Evolutionary conservation across 148 eudicot genomes (phyloP).

Genomic region (Amaranthus cruentus): DNA sequence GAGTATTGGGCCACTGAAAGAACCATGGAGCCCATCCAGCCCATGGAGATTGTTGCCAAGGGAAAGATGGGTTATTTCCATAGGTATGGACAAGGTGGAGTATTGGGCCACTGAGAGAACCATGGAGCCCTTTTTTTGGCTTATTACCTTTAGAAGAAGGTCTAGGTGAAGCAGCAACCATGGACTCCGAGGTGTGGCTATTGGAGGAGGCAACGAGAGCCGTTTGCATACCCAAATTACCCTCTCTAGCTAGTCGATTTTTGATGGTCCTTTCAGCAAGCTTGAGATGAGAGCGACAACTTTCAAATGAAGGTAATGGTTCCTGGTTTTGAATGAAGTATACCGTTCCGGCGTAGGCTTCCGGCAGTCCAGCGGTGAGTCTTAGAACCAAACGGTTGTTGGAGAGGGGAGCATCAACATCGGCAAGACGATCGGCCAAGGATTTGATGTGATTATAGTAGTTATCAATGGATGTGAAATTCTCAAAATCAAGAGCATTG

Average conservation of each 20-base stretch:
- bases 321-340: neutral
- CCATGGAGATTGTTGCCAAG: neutral
- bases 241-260: neutral
- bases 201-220: neutral
- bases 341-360: constrained; percentile 4
- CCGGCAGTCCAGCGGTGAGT: constrained; percentile 3
- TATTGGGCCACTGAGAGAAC: neutral
- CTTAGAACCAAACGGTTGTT: neutral
- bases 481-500: neutral
- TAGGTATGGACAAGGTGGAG: too few relatives aligned
- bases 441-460: constrained; percentile 10
- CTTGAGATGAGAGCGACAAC: too few relatives aligned
- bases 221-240: neutral
- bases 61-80: neutral
- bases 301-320: constrained; percentile 1
- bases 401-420: constrained; percentile 3
- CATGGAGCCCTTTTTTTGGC: neutral
- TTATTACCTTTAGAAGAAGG: neutral
- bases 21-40: neutral
- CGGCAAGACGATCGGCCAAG: neutral
- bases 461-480: neutral
- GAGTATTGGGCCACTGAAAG: constrained; percentile 1
- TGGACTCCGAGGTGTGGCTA: neutral
- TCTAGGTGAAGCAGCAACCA: neutral
- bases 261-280: neutral